A percentile compares a stretch with the other conserved stretches of the same genome.
Evolutionary conservation across 2,329 filamentous ascomycete genomes (phyloP).

Genomic region (Colletotrichum nymphaeae): DNA sequence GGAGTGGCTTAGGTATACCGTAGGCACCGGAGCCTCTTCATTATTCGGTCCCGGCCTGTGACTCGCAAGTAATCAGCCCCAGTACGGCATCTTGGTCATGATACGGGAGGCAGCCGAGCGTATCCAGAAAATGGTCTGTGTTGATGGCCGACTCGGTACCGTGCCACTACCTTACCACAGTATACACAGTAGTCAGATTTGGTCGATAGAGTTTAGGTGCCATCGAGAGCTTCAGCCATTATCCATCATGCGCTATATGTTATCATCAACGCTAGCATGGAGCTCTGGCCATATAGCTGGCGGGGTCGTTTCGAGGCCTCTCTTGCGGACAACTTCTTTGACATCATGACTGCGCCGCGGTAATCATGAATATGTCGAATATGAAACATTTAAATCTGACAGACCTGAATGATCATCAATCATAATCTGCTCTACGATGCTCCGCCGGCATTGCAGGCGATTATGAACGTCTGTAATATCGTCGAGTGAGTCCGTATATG

Average conservation of each 20-base stretch:
- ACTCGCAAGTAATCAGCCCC: not conserved
- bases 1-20: not conserved
- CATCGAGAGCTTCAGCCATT: conserved; percentile 13
- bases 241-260: not conserved
- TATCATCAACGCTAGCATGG: conserved; percentile 3
- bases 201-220: conserved; percentile 2
- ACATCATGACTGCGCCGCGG: not conserved
- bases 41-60: not conserved
- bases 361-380: not conserved
- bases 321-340: not conserved
- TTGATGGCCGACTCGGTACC: not conserved
- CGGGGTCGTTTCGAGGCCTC: not conserved
- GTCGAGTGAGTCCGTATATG: not conserved
- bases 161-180: not conserved
- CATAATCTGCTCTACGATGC: not conserved
- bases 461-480: not conserved
- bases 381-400: not conserved
- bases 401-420: too few species aligned
- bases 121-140: not conserved
- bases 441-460: not conserved
- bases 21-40: not conserved
- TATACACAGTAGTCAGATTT: not conserved
- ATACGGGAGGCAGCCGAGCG: not conserved
- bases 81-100: not conserved
- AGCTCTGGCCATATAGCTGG: conserved; percentile 25